Evolutionary conservation across 2,329 filamentous ascomycete genomes (phyloP), one percentile per base, ranked within the genome.

Genomic region (Nothomitra cinnamomea): DNA sequence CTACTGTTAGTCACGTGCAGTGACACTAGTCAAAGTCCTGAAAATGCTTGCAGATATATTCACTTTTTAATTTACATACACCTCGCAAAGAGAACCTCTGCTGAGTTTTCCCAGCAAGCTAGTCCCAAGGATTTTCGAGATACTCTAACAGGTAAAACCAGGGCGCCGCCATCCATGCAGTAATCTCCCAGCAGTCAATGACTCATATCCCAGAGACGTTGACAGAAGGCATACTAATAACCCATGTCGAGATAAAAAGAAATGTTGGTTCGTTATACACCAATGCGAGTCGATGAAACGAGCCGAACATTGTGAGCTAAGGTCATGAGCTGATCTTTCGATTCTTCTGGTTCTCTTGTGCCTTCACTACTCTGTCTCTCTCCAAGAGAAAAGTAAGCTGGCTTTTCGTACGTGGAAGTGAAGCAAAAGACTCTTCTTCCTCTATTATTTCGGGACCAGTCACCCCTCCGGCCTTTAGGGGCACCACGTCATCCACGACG

Each of bases 371-470:
- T 17, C 41, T 43, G 41, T 54, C 53, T 8, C 48, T 49, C 25
- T 50, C 53, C n/a, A 54, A 24, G n/a, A 54, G 32, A 17, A 54
- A 36, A 15, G 53, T 51, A 12, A 54, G 45, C 10, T 54, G 53
- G 36, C 53, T 54, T 38, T 54, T 54, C 8, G 53, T 51, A 17
- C 53, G 42, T 19, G 43, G 53, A 25, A 54, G 45, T 45, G 42
- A 25, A n/a, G 52, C 52, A 13, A 32, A 36, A 12, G 38, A 19
- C 19, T 28, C 41, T 17, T 25, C 53, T 21, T 17, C 43, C n/a
- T 41, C 35, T 19, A 47, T 55, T 35, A 32, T 38, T 49, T 12
- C 13, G 25, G 38, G 38, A 5, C 17, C 19, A 35, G 40, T 7
- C n/a, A 36, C 10, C 24, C 52, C 52, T 32, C 43, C 52, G 7